These are phyloP conservation scores for Ogataea ramenticola DNA, from an alignment of 805 yeast genomes.

Conservation along the genomic window DNA sequence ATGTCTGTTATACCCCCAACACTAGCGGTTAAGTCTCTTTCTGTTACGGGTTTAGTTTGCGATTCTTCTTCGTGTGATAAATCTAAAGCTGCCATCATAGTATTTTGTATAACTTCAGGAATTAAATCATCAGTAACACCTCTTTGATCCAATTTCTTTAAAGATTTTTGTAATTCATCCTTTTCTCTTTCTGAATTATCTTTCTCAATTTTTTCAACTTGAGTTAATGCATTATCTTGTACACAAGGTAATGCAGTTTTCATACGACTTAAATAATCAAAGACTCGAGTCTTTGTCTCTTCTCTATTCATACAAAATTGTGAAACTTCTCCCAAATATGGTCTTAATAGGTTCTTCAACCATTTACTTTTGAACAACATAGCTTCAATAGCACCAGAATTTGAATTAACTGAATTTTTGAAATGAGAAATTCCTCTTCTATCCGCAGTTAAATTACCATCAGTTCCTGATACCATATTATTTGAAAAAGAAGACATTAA, in stretches of 20 bases:
- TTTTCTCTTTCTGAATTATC: conserved; percentile 13
- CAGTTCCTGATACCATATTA: too few species aligned
- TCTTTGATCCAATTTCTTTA: conserved; percentile 1
- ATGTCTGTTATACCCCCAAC: neutral
- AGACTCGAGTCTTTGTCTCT: conserved; percentile 9
- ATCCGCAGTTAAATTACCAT: too few species aligned
- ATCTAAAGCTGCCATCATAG: conserved; percentile 21
- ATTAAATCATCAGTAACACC: neutral
- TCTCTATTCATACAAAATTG: conserved; percentile 6
- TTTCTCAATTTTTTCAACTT: conserved; percentile 12
- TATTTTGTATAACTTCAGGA: conserved; percentile 19
- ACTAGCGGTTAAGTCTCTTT: neutral
- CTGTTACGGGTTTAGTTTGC: neutral
- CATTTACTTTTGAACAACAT: neutral
- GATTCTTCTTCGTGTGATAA: conserved; percentile 9
- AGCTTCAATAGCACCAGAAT: neutral
- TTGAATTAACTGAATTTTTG: neutral
- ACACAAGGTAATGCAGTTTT: conserved; percentile 10
- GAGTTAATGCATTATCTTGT: conserved; percentile 7
- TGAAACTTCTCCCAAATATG: neutral
- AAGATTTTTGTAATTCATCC: conserved; percentile 3
- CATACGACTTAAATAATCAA: conserved; percentile 6
- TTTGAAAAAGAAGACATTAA: too few species aligned
- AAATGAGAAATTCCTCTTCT: too few species aligned
- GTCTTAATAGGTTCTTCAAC: neutral